phyloP scores from a whole-genome alignment of 306 rosid genomes.

The Datisca glomerata region DNA sequence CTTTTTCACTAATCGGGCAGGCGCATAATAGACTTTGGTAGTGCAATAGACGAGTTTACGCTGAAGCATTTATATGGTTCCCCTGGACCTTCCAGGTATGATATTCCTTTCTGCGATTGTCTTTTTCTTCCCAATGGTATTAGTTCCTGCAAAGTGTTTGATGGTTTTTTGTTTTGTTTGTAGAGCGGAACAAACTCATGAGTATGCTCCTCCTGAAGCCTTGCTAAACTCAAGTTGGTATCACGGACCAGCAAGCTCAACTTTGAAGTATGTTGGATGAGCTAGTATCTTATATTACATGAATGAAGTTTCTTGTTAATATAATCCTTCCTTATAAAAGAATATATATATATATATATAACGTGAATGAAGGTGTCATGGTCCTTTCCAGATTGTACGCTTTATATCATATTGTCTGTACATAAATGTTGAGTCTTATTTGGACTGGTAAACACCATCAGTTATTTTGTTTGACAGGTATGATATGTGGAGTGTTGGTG shows the following conservation, averaged over 20 bases:
- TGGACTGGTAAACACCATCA: no score
- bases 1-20: constrained; percentile 13
- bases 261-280: constrained; percentile 73
- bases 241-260: constrained; percentile 51
- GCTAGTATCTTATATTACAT: no score
- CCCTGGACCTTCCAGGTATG: constrained; percentile 80
- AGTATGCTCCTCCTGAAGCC: constrained; percentile 89
- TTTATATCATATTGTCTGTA: no score
- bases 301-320: no score
- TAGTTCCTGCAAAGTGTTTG: constrained; percentile 3
- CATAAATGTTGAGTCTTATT: no score
- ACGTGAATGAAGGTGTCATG: no score
- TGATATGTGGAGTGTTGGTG: constrained; percentile 98
- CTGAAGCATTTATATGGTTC: constrained; percentile 80
- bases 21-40: constrained; percentile 82
- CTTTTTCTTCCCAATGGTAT: constrained; percentile 2
- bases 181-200: constrained; percentile 87
- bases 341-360: no score
- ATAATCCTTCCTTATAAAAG: no score
- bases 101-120: constrained; percentile 10
- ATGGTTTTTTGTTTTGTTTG: constrained; percentile 15
- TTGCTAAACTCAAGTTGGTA: constrained; percentile 77
- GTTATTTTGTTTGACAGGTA: constrained; percentile 39
- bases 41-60: constrained; percentile 82
- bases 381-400: no score